These are phyloP conservation scores for Rhizophlyctis rosea DNA, from an alignment of 192 early-diverging fungal species.

Conservation along the genomic window DNA sequence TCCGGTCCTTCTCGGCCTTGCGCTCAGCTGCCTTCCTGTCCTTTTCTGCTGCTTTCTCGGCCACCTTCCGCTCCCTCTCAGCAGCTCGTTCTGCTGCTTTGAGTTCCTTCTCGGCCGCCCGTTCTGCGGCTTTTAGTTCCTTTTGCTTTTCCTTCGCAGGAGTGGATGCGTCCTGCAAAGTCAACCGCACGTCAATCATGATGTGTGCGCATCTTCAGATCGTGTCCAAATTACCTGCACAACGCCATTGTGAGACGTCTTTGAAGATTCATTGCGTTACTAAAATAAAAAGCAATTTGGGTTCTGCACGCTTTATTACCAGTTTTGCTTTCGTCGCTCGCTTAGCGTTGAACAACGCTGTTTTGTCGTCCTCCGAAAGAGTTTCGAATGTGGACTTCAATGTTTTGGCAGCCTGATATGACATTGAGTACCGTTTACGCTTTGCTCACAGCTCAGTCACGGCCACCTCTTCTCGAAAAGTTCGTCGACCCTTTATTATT, in stretches of 20 bases:
- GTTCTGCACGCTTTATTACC: too few species aligned
- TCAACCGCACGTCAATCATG: slow-evolving; percentile 14
- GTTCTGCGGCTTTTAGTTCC: slow-evolving; percentile 22
- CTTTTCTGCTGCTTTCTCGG: slow-evolving; percentile 5
- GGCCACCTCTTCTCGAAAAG: slow-evolving; percentile 11
- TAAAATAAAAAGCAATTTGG: too few species aligned
- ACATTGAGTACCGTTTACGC: too few species aligned
- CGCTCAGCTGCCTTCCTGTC: slow-evolving; percentile 19
- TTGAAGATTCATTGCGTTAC: too few species aligned
- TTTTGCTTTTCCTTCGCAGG: slow-evolving; percentile 25
- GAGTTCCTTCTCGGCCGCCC: slow-evolving; percentile 37
- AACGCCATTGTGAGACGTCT: neutral
- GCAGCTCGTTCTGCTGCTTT: slow-evolving; percentile 29
- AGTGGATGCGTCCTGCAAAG: too few species aligned
- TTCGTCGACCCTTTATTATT: slow-evolving; percentile 29
- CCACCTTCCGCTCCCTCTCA: slow-evolving; percentile 27
- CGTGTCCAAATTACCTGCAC: neutral
- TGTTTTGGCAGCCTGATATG: neutral
- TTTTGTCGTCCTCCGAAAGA: slow-evolving; percentile 11
- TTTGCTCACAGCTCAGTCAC: too few species aligned
- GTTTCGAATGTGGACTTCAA: neutral
- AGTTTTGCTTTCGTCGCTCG: neutral
- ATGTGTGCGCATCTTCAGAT: slow-evolving; percentile 19
- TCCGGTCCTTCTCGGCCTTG: slow-evolving; percentile 32
- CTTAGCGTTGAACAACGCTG: neutral